phyloP scores from a whole-genome alignment of 2,329 filamentous ascomycete genomes.

The Xylariaceae sp. region DNA sequence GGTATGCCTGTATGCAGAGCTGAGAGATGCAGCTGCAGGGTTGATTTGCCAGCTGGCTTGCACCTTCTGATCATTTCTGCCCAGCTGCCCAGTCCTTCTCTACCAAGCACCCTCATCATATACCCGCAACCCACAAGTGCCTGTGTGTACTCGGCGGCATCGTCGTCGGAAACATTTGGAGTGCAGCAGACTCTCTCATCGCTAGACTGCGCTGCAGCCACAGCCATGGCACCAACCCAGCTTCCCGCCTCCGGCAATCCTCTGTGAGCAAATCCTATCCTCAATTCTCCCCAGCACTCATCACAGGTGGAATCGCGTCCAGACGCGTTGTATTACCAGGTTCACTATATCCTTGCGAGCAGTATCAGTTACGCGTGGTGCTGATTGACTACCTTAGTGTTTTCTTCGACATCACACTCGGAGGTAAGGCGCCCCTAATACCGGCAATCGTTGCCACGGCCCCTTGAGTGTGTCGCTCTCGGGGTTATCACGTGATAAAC shows the following conservation, averaged over 20 bases:
- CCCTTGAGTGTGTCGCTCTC: neutral
- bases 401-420: constrained; percentile 73
- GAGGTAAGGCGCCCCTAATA: constrained; percentile 52
- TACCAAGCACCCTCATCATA: no score
- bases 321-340: neutral
- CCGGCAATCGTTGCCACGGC: neutral
- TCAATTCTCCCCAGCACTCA: constrained; percentile 6
- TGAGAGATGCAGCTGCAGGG: no score
- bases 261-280: constrained; percentile 26
- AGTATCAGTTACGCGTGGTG: neutral
- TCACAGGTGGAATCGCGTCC: neutral
- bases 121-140: no score
- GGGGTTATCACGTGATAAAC: neutral
- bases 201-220: no score
- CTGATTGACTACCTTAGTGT: constrained; percentile 32
- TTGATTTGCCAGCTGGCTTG: no score
- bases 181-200: neutral
- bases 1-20: no score
- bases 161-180: no score
- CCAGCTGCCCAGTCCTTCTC: no score
- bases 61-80: no score
- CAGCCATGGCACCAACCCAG: constrained; percentile 29
- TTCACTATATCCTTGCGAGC: neutral
- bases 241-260: constrained; percentile 36
- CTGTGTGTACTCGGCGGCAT: no score